Base-by-base conservation (phyloP, 2,329 filamentous ascomycete species). In the Pseudogymnoascus sp. region DNA sequence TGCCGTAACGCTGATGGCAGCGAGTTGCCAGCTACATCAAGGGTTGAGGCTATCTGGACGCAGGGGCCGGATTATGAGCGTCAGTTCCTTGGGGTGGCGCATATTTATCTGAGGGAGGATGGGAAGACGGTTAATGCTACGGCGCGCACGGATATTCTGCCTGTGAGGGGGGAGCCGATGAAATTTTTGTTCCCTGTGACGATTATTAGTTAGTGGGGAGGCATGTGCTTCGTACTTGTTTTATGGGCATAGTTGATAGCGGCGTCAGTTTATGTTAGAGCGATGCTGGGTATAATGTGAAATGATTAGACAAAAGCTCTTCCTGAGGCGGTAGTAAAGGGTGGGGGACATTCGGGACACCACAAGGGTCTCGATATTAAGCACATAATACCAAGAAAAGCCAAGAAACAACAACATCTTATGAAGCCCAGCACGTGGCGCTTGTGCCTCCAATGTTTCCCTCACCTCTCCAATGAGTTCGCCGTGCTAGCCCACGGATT, bases 11-110 rank as follows among this genome's bases (percentile, higher is more conserved):
- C 64, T 14, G 59, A 66, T 23, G 38, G 63, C 7, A 62, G 60
- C 53, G 63, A 63, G 2, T 25, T 61, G 16, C 18, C 62, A 3
- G 42, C 31, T 3, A 60, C 50, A 42, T 68, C 69, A 6, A 42
- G 16, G 5, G 70, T 73, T 18, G 60, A 65, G 25, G 65, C 71
- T 8, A 62, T 66, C 44, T 72, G 68, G 70, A 64, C 64, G 3
- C 65, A 63, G 4, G 68, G 63, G 16, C 56, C 66, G 10, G 23
- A 63, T 25, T 16, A 44, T 4, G 67, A 70, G n/a, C 44, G 40
- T 18, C 65, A 69, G 59, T 69, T 68, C 53, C 60, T 73, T 59
- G 63, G 65, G 7, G 67, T 70, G 5, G 60, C 65, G 1, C 69
- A 73, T 66, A 59, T 69, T 40, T 71, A 44, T 63, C 65, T 14